Percentiles rank a stretch among this genome's conserved stretches.
phyloP scores from a whole-genome alignment of 2,329 filamentous ascomycete genomes.

The Ascochyta rabiei region DNA sequence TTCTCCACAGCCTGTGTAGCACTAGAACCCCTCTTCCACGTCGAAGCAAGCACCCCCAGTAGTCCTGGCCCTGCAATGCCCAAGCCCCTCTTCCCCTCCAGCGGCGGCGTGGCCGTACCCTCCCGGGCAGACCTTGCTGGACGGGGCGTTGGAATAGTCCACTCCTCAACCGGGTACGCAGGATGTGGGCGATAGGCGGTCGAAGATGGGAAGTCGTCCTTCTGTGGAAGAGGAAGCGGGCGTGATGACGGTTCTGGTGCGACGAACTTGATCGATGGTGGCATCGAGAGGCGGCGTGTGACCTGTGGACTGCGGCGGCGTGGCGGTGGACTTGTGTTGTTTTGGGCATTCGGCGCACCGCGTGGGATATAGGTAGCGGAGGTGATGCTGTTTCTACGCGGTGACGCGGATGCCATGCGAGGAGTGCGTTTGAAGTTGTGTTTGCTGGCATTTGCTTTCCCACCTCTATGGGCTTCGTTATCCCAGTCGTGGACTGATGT shows the following conservation, averaged over 20 bases:
- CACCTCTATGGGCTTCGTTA: not conserved
- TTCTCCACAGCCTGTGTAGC: not conserved
- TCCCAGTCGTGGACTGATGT: not conserved
- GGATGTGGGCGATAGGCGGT: conserved; percentile 32
- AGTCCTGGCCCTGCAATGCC: conserved; percentile 19
- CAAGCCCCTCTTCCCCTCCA: conserved; percentile 16
- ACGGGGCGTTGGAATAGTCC: conserved; percentile 37
- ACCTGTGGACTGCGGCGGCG: conserved; percentile 6
- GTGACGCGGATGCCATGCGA: not conserved
- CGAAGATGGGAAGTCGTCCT: conserved; percentile 18
- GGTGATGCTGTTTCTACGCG: not conserved
- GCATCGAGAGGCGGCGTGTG: conserved; percentile 32
- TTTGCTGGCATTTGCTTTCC: not conserved
- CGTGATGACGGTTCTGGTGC: conserved; percentile 17
- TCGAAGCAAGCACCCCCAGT: conserved; percentile 27
- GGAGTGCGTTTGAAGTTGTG: not conserved
- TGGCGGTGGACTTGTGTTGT: conserved; percentile 5
- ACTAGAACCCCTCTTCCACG: conserved; percentile 32
- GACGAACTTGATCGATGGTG: conserved; percentile 28
- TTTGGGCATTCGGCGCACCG: conserved; percentile 10
- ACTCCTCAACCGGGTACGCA: conserved; percentile 33
- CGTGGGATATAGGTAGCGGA: conserved; percentile 20
- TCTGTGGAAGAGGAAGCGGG: conserved; percentile 28
- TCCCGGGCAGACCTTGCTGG: conserved; percentile 32
- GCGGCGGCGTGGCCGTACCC: conserved; percentile 28